Conservation (phyloP, 768 basidiomycete species). For the Scleroderma citrinum region DNA sequence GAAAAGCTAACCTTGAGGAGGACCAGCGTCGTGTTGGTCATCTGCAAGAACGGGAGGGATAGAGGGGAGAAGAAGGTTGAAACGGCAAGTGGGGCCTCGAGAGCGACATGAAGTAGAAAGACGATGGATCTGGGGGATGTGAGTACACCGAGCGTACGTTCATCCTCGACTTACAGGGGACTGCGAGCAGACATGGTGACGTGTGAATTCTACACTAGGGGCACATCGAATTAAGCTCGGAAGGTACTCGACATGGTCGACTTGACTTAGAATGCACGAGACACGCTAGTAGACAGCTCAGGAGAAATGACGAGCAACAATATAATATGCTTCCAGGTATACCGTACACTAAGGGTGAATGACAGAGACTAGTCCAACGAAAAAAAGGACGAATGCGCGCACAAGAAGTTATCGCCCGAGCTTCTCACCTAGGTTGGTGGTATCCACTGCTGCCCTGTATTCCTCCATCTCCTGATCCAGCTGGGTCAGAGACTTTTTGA, state of each 20-base stretch:
- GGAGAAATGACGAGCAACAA: not conserved
- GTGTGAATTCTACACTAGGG: too few relatives aligned
- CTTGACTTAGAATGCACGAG: too few relatives aligned
- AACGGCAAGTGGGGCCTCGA: slow-evolving; percentile 72
- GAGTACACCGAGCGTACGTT: not conserved
- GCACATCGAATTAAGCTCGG: too few relatives aligned
- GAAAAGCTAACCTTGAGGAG: slow-evolving; percentile 57
- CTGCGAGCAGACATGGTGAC: slow-evolving; percentile 27
- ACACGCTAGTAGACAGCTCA: not conserved
- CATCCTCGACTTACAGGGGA: slow-evolving; percentile 33
- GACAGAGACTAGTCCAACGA: not conserved
- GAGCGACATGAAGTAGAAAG: slow-evolving; percentile 74
- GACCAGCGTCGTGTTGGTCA: slow-evolving; percentile 78
- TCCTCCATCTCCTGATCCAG: slow-evolving; percentile 81
- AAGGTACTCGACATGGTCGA: too few relatives aligned
- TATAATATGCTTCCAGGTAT: not conserved
- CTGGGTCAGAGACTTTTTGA: slow-evolving; percentile 62
- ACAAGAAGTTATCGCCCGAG: not conserved
- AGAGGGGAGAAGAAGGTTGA: slow-evolving; percentile 66
- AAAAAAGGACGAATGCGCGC: not conserved
- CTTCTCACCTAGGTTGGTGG: slow-evolving; percentile 7
- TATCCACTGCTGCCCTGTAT: slow-evolving; percentile 42
- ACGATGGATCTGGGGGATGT: slow-evolving; percentile 44
- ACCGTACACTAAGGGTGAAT: slow-evolving; percentile 1
- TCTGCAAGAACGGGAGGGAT: slow-evolving; percentile 66